Base-by-base conservation (phyloP, 306 rosid genomes). In the Dalbergia cultrata region DNA sequence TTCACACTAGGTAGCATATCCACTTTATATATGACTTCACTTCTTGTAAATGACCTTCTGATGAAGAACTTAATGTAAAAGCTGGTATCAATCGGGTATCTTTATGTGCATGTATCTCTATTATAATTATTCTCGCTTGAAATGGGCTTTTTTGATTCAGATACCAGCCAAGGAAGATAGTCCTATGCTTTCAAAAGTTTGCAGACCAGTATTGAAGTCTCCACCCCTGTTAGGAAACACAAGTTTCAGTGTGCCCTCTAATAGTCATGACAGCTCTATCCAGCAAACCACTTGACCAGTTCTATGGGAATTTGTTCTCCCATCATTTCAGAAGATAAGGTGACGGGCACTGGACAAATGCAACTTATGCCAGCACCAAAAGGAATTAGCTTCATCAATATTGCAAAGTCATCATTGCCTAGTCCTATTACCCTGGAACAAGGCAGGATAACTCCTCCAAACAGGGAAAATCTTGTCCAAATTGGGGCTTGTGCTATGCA, bases 1-100 rank as follows among this genome's bases (percentile, higher is more conserved):
- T 81, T 90, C 97, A 21, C 98, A 95, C 88, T 75, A 92, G 97
- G 99, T 95, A 89, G 65, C 37, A 65, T 65, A 78, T 72, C 54
- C 67, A 44, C 64, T 47, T 4, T 66, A 56, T 43, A 56, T 43
- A 74, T 56, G 1, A 37, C 77, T 67, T 47, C 19, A 18, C 72
- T 59, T 67, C 35, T 52, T 60, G 58, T 63, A n/a, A n/a, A n/a
- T n/a, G n/a, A n/a, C n/a, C n/a, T n/a, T n/a, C n/a, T n/a, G n/a
- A n/a, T n/a, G n/a, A n/a, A n/a, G n/a, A n/a, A n/a, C n/a, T n/a
- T n/a, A n/a, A n/a, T n/a, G n/a, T n/a, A 39, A 61, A 10, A 26
- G 43, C 6, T 21, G 44, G 13, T 43, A 72, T 41, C 68, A 49
- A 31, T 37, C 37, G 3, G 2, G 68, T 54, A 41, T 56, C 21